Base-by-base conservation (phyloP, 148 eudicot species). In the Fagopyrum esculentum region DNA sequence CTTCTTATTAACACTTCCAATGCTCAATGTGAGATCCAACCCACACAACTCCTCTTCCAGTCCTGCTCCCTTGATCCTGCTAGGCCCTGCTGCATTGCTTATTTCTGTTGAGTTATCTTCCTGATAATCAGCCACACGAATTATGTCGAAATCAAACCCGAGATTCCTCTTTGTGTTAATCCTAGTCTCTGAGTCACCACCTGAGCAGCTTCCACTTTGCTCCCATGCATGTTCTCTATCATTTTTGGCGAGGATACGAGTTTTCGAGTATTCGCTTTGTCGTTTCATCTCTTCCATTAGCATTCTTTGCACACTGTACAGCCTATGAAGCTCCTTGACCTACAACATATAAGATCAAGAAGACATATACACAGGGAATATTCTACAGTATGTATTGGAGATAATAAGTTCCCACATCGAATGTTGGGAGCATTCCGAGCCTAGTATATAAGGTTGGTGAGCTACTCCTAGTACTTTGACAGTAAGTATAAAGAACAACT, bases 271-370 rank as follows among this genome's bases (percentile, higher is more conserved):
- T 66, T 35, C 9, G 7, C 15, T 71, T 71, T 71, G 74, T 71
- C 74, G 48, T 71, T 52, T 73, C 63, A 79, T 73, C 69, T 81
- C 87, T 15, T 78, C 72, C 86, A 83, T 87, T 78, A 87, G 54
- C 69, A 69, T 80, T 82, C 74, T 82, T 26, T 87, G 88, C 9
- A 74, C 79, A 48, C 74, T 83, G 64, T 87, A 83, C 45, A 87
- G 72, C 57, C 84, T 63, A 54, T 87, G 90, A 13, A 87, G 90
- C 74, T 87, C 90, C 55, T 77, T 61, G 9, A 87, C 88, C 90
- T 87, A 75, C 73, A 78, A 44, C 52, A 47, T 71, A 35, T 35
- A 35, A 35, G 40, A 35, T 35, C 40, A 35, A 1, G 26, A 22
- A 22, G 26, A 1, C 3, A 35, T 35, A 35, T 35, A 35, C 40